Percentiles rank a stretch among this genome's conserved stretches.
phyloP scores from a whole-genome alignment of 495 filamentous ascomycete species.

The Penicillium samsonianum region DNA sequence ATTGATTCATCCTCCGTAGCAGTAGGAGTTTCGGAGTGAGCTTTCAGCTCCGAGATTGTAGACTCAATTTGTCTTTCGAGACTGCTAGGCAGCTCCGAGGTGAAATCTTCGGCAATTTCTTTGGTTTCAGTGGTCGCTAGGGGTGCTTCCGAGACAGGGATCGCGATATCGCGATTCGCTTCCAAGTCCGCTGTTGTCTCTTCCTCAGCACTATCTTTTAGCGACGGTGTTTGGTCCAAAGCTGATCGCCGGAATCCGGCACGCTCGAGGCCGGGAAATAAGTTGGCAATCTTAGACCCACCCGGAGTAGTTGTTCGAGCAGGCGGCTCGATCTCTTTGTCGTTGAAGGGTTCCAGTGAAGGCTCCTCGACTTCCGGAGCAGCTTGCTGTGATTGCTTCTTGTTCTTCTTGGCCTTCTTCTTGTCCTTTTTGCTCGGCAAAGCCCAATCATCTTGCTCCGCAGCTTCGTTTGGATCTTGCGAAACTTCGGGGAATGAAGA shows the following conservation, averaged over 20 bases:
- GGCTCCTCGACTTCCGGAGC: slow-evolving; percentile 7
- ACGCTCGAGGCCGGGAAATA: slow-evolving; percentile 44
- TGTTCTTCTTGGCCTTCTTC: slow-evolving; percentile 35
- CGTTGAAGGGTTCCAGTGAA: slow-evolving; percentile 9
- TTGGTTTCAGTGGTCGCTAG: slow-evolving; percentile 25
- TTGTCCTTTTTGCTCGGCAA: slow-evolving; percentile 33
- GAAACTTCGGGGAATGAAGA: slow-evolving; percentile 34
- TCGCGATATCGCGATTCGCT: slow-evolving; percentile 51
- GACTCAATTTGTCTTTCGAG: slow-evolving; percentile 13
- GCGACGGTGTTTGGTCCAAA: slow-evolving; percentile 28
- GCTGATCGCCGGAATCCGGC: slow-evolving; percentile 35
- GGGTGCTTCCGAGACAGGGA: slow-evolving; percentile 54
- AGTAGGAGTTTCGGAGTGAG: slow-evolving; percentile 9
- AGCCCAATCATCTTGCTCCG: slow-evolving; percentile 17
- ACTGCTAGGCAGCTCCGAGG: slow-evolving; percentile 12
- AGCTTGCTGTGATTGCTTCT: slow-evolving; percentile 28
- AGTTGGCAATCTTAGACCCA: slow-evolving; percentile 37
- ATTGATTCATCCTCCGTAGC: slow-evolving; percentile 14
- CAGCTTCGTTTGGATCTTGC: slow-evolving; percentile 17
- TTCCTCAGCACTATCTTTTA: slow-evolving; percentile 53
- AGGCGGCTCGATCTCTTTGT: slow-evolving; percentile 26
- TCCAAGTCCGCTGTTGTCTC: slow-evolving; percentile 42
- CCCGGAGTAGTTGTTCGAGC: slow-evolving; percentile 25
- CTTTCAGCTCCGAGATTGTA: slow-evolving; percentile 14
- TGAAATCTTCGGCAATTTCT: slow-evolving; percentile 19